Evolutionary conservation across 306 rosid genomes (phyloP).

Genomic region (Cucumis sativus): Cucumber_9930_V3 NC_026660.2:25880001-25880500

Average conservation of each 20-base stretch:
- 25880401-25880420: background rate
- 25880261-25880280: too few relatives aligned
- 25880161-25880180: too few relatives aligned
- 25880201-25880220: too few relatives aligned
- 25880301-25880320: too few relatives aligned
- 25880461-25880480: background rate
- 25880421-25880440: background rate
- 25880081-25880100: background rate
- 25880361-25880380: background rate
- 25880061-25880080: background rate
- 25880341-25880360: background rate
- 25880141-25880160: too few relatives aligned
- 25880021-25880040: background rate
- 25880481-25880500: background rate
- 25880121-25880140: too few relatives aligned
- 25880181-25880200: too few relatives aligned
- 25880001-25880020: background rate
- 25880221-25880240: too few relatives aligned
- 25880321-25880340: too few relatives aligned
- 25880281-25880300: too few relatives aligned
- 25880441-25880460: background rate
- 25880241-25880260: too few relatives aligned
- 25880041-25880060: background rate
- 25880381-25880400: background rate
- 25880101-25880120: too few relatives aligned